A percentile compares a stretch with the other conserved stretches of the same genome.
These are phyloP conservation scores for Xanthoparmelia taractica DNA, from an alignment of 495 filamentous ascomycete species.

Conservation along the genomic window DNA sequence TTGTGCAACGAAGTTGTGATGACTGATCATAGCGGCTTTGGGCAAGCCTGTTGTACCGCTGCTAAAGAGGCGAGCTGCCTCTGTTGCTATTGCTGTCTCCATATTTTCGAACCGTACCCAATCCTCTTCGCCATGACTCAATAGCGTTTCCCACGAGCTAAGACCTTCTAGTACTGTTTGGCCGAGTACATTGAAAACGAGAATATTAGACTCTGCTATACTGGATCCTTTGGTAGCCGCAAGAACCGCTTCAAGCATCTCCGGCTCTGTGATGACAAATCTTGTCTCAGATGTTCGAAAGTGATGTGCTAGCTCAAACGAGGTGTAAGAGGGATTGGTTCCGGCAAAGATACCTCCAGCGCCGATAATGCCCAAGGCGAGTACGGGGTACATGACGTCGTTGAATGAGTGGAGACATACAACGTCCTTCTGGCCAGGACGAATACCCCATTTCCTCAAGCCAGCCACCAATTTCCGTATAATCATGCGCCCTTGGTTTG, in stretches of 20 bases:
- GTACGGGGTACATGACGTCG: slow-evolving; percentile 32
- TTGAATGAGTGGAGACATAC: slow-evolving; percentile 55
- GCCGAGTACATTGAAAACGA: slow-evolving; percentile 35
- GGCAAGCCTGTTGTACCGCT: slow-evolving; percentile 51
- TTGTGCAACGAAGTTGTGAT: slow-evolving; percentile 44
- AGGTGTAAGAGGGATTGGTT: slow-evolving; percentile 35
- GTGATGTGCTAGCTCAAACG: slow-evolving; percentile 35
- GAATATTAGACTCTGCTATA: slow-evolving; percentile 35
- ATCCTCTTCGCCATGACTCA: slow-evolving; percentile 41
- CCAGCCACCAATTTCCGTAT: slow-evolving; percentile 45
- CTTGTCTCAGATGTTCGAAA: slow-evolving; percentile 33
- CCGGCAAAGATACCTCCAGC: slow-evolving; percentile 33
- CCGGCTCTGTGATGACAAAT: slow-evolving; percentile 41
- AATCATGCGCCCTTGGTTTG: slow-evolving; percentile 39
- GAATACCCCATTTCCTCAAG: slow-evolving; percentile 41
- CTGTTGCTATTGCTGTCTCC: slow-evolving; percentile 29
- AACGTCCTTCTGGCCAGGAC: slow-evolving; percentile 38
- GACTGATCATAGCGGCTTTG: slow-evolving; percentile 44
- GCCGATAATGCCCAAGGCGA: slow-evolving; percentile 31
- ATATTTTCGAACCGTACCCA: slow-evolving; percentile 45
- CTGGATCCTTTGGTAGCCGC: slow-evolving; percentile 38
- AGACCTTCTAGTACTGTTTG: slow-evolving; percentile 33
- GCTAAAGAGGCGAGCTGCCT: slow-evolving; percentile 39
- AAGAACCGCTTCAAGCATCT: slow-evolving; percentile 37
- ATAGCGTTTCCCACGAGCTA: slow-evolving; percentile 42